Evolutionary conservation across 192 early-diverging fungal species (phyloP).

Genomic region (Pilobolus umbonatus): DNA sequence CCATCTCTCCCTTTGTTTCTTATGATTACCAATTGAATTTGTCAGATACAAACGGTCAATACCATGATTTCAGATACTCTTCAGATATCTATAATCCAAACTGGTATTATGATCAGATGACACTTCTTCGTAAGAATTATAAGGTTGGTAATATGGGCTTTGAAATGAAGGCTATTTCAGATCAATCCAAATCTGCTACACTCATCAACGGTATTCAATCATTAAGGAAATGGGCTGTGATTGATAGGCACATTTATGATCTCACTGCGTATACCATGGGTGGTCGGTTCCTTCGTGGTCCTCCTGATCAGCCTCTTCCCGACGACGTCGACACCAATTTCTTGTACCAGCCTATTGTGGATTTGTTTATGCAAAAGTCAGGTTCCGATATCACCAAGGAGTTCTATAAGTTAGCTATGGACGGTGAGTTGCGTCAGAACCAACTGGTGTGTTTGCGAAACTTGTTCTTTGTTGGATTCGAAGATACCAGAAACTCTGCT

Average conservation of each 20-base stretch:
- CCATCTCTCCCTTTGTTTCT: constrained; percentile 32
- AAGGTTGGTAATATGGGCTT: constrained; percentile 58
- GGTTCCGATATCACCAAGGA: constrained; percentile 48
- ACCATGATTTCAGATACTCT: constrained; percentile 23
- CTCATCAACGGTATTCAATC: constrained; percentile 70
- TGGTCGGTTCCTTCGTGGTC: constrained; percentile 29
- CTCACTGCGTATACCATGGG: constrained; percentile 56
- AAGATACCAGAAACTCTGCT: constrained; percentile 58
- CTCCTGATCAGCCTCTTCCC: constrained; percentile 23
- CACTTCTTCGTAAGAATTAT: constrained; percentile 46
- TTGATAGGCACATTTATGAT: constrained; percentile 64
- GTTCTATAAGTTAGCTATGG: constrained; percentile 25
- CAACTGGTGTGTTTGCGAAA: constrained; percentile 56
- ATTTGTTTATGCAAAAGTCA: constrained; percentile 38
- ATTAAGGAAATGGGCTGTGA: constrained; percentile 48
- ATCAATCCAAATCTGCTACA: constrained; percentile 39
- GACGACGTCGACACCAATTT: constrained; percentile 36
- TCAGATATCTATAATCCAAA: constrained; percentile 9
- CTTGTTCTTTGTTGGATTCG: constrained; percentile 59
- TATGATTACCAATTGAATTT: constrained; percentile 47
- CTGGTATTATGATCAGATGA: constrained; percentile 40
- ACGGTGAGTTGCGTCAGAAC: constrained; percentile 18
- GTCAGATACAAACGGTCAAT: constrained; percentile 21
- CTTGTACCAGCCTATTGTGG: constrained; percentile 31
- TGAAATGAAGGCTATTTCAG: constrained; percentile 51